These are phyloP conservation scores for Diaporthe velutina DNA, from an alignment of 2,329 filamentous ascomycete species.

Conservation along the genomic window DNA sequence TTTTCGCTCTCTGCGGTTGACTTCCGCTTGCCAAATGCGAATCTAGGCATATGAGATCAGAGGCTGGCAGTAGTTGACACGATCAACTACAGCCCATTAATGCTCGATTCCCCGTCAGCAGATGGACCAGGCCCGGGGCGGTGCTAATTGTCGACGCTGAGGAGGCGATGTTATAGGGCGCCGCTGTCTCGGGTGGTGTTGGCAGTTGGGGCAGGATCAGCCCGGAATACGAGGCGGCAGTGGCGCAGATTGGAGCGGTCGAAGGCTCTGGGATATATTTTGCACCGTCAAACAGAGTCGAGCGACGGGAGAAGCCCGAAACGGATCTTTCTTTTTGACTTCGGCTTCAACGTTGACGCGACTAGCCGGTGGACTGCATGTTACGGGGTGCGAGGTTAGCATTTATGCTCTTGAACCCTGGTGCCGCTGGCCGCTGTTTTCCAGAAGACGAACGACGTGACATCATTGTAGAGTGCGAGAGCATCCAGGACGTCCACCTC, in stretches of 20 bases:
- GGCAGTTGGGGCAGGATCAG: constrained; percentile 27
- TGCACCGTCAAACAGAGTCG: constrained; percentile 38
- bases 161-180: constrained; percentile 9
- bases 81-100: constrained; percentile 41
- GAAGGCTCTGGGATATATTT: constrained; percentile 27
- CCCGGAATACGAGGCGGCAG: constrained; percentile 40
- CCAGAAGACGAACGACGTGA: constrained; percentile 13
- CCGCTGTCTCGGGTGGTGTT: constrained; percentile 25
- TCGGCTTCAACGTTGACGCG: constrained; percentile 43
- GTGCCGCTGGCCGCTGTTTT: constrained; percentile 25
- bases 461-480: constrained; percentile 13
- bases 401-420: constrained; percentile 42
- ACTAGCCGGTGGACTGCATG: constrained; percentile 54
- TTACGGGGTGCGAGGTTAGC: constrained; percentile 49
- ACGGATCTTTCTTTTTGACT: constrained; percentile 26
- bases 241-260: constrained; percentile 36
- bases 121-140: constrained; percentile 22
- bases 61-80: constrained; percentile 38
- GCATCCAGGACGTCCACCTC: not conserved
- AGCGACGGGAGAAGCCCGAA: constrained; percentile 8
- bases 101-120: constrained; percentile 33
- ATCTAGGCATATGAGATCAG: constrained; percentile 71
- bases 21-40: constrained; percentile 72
- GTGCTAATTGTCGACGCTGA: constrained; percentile 18
- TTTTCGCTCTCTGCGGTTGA: constrained; percentile 68